A percentile compares a stretch with the other conserved stretches of the same genome.
These are phyloP conservation scores for Moniliella sp. DNA, from an alignment of 1,284 basidiomycete genomes.

Conservation along the genomic window DNA sequence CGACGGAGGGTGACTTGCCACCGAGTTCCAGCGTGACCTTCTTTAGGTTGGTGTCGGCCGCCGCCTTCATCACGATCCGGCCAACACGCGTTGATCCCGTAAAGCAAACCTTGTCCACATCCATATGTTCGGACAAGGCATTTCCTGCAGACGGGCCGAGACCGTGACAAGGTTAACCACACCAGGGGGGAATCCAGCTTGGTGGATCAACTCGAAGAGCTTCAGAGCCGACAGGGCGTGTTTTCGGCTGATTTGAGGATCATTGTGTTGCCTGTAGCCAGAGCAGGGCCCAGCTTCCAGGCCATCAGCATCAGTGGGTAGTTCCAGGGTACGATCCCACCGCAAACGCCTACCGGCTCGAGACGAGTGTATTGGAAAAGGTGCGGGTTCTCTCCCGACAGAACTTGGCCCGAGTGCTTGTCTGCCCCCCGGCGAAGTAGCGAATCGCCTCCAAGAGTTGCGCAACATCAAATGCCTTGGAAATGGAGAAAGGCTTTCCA, in stretches of 20 bases:
- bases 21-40: slow-evolving; percentile 36
- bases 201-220: slow-evolving; percentile 51
- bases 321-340: slow-evolving; percentile 39
- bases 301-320: slow-evolving; percentile 69
- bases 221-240: slow-evolving; percentile 57
- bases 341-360: slow-evolving; percentile 73
- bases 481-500: slow-evolving; percentile 55
- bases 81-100: slow-evolving; percentile 47
- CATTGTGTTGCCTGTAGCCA: slow-evolving; percentile 22
- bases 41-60: slow-evolving; percentile 53
- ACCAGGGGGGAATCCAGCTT: slow-evolving; percentile 63
- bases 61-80: slow-evolving; percentile 59
- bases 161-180: slow-evolving; percentile 61
- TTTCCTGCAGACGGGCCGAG: slow-evolving; percentile 63
- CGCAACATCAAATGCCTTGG: slow-evolving; percentile 46
- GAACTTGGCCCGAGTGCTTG: slow-evolving; percentile 61
- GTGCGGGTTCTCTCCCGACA: slow-evolving; percentile 60
- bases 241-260: slow-evolving; percentile 47
- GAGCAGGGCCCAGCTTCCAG: slow-evolving; percentile 41
- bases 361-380: slow-evolving; percentile 46
- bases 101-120: slow-evolving; percentile 38
- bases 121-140: slow-evolving; percentile 40
- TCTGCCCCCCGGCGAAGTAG: slow-evolving; percentile 51
- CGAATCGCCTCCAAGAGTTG: slow-evolving; percentile 43
- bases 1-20: slow-evolving; percentile 37